Evolutionary conservation across 2,329 filamentous ascomycete species (phyloP).

Genomic region (Rhynchosporium graminicola): DNA sequence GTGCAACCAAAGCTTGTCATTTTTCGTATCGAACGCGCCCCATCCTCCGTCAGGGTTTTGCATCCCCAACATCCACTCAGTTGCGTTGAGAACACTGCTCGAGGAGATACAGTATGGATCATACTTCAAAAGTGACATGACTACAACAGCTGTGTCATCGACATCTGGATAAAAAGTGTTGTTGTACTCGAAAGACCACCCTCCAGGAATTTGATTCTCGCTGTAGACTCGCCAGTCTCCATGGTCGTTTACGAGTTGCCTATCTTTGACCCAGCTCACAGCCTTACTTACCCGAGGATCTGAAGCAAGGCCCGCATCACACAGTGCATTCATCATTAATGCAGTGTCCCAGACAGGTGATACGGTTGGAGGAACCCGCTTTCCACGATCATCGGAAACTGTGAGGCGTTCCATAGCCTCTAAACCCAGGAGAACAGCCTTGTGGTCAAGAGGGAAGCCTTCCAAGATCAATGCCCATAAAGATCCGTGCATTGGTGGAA

Average conservation of each 20-base stretch:
- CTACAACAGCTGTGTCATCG: constrained; percentile 40
- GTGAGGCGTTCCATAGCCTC: constrained; percentile 38
- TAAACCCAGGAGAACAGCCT: constrained; percentile 30
- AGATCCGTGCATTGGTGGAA: constrained; percentile 38
- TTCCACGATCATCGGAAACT: constrained; percentile 35
- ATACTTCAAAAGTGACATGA: constrained; percentile 39
- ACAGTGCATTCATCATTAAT: constrained; percentile 40
- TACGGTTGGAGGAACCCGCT: constrained; percentile 37
- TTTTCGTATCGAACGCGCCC: constrained; percentile 42
- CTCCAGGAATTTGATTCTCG: constrained; percentile 33
- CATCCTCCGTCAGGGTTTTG: constrained; percentile 44
- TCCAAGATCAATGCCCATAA: constrained; percentile 39
- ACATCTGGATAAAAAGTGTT: constrained; percentile 42
- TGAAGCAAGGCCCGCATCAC: constrained; percentile 27
- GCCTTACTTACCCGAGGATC: constrained; percentile 12
- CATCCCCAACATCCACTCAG: constrained; percentile 42
- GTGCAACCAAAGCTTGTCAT: constrained; percentile 41
- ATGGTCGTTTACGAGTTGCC: constrained; percentile 33
- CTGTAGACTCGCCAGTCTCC: constrained; percentile 40
- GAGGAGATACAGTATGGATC: constrained; percentile 19
- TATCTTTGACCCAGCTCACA: constrained; percentile 29
- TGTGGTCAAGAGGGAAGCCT: constrained; percentile 34
- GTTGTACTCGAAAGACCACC: constrained; percentile 40
- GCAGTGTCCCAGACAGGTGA: constrained; percentile 43
- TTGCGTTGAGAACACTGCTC: not conserved